phyloP scores from a whole-genome alignment of 1,284 basidiomycete species.

The Cryptococcus wingfieldii region DNA sequence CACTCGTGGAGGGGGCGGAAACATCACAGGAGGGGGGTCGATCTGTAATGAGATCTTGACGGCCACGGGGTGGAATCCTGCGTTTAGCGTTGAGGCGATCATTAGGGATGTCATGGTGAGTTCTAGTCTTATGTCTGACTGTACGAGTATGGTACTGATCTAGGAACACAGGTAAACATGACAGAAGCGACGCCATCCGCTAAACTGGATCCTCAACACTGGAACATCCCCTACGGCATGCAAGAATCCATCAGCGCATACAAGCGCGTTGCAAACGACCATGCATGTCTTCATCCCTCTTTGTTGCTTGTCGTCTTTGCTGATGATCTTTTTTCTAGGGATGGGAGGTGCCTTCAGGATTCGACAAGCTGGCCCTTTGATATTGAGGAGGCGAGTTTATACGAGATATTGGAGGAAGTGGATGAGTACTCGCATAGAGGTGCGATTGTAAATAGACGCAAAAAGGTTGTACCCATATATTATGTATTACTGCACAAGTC shows the following conservation, averaged over 20 bases:
- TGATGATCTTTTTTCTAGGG: background rate
- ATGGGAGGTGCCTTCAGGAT: constrained; percentile 11
- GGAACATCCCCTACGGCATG: constrained; percentile 23
- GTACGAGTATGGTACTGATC: background rate
- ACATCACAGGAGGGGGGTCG: constrained; percentile 29
- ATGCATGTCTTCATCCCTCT: constrained; percentile 15
- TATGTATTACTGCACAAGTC: too few species aligned
- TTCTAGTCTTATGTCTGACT: background rate
- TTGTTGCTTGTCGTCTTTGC: background rate
- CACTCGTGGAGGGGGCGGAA: constrained; percentile 25
- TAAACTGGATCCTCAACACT: constrained; percentile 10
- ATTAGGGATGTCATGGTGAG: constrained; percentile 27
- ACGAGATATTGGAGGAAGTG: too few species aligned
- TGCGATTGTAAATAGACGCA: too few species aligned
- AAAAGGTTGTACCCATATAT: too few species aligned
- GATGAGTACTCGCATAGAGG: too few species aligned
- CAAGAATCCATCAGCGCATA: constrained; percentile 25
- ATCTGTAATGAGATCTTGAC: constrained; percentile 32
- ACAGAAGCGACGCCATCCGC: constrained; percentile 26
- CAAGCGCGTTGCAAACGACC: constrained; percentile 21
- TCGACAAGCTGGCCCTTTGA: constrained; percentile 3
- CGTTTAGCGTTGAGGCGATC: constrained; percentile 25
- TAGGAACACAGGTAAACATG: constrained; percentile 18
- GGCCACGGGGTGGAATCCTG: constrained; percentile 29
- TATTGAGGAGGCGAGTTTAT: too few species aligned